Conservation (phyloP, 2,329 filamentous ascomycete genomes). For the Cercospora zeae-maydis region DNA sequence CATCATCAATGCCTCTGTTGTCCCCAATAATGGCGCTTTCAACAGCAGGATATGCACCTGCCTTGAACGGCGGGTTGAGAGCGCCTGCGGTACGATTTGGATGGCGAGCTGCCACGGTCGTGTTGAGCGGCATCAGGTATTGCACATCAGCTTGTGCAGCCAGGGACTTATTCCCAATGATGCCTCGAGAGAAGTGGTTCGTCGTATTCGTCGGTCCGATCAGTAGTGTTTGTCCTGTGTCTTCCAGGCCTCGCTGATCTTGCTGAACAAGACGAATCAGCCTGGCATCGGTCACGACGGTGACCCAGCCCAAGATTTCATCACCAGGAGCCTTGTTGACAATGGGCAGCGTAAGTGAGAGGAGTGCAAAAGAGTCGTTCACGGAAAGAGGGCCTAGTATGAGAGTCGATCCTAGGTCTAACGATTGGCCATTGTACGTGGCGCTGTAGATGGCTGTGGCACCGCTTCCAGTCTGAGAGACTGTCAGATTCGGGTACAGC, state of each 20-base stretch:
- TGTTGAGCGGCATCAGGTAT: slow-evolving; percentile 32
- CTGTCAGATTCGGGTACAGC: slow-evolving; percentile 75
- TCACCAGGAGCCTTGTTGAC: slow-evolving; percentile 59
- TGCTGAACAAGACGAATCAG: slow-evolving; percentile 59
- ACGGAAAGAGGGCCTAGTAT: slow-evolving; percentile 72
- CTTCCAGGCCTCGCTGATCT: slow-evolving; percentile 68
- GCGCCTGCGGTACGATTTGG: slow-evolving; percentile 35
- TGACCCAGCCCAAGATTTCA: slow-evolving; percentile 78
- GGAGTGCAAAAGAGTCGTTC: slow-evolving; percentile 68
- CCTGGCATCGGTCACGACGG: slow-evolving; percentile 65
- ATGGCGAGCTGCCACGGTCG: slow-evolving; percentile 29
- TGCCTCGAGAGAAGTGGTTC: slow-evolving; percentile 51
- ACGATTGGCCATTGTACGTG: slow-evolving; percentile 41
- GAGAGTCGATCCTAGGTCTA: slow-evolving; percentile 54
- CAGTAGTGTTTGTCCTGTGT: slow-evolving; percentile 66
- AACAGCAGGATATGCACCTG: slow-evolving; percentile 62
- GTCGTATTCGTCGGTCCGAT: slow-evolving; percentile 64
- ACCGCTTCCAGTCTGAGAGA: slow-evolving; percentile 37
- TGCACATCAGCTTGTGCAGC: slow-evolving; percentile 26
- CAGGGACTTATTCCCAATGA: slow-evolving; percentile 26
- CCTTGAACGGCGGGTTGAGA: slow-evolving; percentile 54
- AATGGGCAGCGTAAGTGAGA: slow-evolving; percentile 79
- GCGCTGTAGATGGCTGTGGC: slow-evolving; percentile 36
- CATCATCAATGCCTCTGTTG: slow-evolving; percentile 50
- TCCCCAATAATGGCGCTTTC: slow-evolving; percentile 54